phyloP scores from a whole-genome alignment of 2,329 filamentous ascomycete genomes.

The Cladosporium sp. region DNA sequence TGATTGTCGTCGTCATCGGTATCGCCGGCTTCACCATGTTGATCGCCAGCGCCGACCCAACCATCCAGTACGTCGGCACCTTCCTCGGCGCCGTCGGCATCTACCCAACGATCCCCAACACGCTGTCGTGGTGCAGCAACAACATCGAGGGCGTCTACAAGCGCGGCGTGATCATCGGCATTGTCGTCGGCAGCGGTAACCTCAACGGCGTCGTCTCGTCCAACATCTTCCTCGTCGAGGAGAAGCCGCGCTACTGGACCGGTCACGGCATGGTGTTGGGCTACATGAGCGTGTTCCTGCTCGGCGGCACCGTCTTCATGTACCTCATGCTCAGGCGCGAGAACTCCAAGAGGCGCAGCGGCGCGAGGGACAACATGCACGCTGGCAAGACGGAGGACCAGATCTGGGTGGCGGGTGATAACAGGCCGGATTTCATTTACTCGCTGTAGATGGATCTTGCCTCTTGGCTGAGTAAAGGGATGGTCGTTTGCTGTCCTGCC shows the following conservation, averaged over 20 bases:
- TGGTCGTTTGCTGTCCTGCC: too few relatives aligned
- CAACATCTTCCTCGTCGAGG: conserved; percentile 62
- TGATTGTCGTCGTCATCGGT: conserved; percentile 60
- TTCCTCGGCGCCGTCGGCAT: conserved; percentile 84
- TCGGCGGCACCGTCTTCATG: conserved; percentile 63
- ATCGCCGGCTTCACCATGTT: conserved; percentile 76
- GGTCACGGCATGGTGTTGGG: conserved; percentile 72
- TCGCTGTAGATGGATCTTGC: conserved; percentile 14
- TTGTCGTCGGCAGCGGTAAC: conserved; percentile 87
- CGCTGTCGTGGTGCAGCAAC: conserved; percentile 80
- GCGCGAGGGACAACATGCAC: conserved; percentile 58
- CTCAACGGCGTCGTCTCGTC: conserved; percentile 79
- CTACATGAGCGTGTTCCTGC: conserved; percentile 63
- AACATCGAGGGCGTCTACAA: conserved; percentile 90
- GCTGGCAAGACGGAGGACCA: conserved; percentile 58
- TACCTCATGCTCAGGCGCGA: conserved; percentile 56
- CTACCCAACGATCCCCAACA: conserved; percentile 81
- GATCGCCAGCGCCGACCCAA: conserved; percentile 55
- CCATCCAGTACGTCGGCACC: conserved; percentile 71
- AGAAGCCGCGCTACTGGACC: conserved; percentile 28
- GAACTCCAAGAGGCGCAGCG: conserved; percentile 61
- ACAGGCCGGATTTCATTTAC: conserved; percentile 37
- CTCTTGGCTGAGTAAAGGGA: background rate
- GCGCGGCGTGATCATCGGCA: conserved; percentile 75
- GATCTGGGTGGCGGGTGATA: conserved; percentile 62